Base-by-base conservation (phyloP, 31 red algal species). In the Endocladia muricata region DNA sequence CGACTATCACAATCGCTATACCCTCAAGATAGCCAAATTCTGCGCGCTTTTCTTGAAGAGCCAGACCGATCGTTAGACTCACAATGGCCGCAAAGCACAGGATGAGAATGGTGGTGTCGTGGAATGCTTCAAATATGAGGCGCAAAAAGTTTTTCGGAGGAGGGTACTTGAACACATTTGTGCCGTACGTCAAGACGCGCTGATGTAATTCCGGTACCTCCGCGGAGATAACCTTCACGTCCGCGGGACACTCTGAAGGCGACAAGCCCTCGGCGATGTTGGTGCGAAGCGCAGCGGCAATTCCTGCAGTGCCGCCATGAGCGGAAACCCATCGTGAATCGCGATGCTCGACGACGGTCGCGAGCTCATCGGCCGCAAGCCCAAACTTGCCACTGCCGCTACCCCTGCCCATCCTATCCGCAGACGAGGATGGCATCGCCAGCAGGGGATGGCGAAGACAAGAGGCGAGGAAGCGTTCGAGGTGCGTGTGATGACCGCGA, bases 1-100 rank as follows among this genome's bases (percentile, higher is more conserved):
- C 84, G 1, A 92, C 88, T 44, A 88, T 39, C 25, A 97, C 66
- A 41, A 97, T 97, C 1, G 94, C 94, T 64, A 88, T 84, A 35
- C 94, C 94, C 47, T 97, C 94, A 9, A 97, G 61, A 72, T 92
- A 97, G 4, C 88, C 88, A 41, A 68, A 89, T 31, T 92, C 61
- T 28, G 58, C 78, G 6, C 89, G 78, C 64, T 97, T 85, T 0
- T 85, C 69, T 13, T 41, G 52, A 52, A 97, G 28, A 29, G 79
- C 84, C 39, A 84, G 55, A 41, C 86, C 86, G 34, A 93, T 65
- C 36, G 88, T 77, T 28, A 97, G 61, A 15, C 73, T 82, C 1
- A 86, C 55, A 28, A 93, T 55, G 26, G 89, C 94, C 7, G 89
- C 89, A 8, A 77, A 60, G 47, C 78, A 76, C 38, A 97, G 85